Percentiles rank a stretch among this genome's conserved stretches.
Conservation (phyloP, 768 basidiomycete genomes). For the Tricholomella constricta region DNA sequence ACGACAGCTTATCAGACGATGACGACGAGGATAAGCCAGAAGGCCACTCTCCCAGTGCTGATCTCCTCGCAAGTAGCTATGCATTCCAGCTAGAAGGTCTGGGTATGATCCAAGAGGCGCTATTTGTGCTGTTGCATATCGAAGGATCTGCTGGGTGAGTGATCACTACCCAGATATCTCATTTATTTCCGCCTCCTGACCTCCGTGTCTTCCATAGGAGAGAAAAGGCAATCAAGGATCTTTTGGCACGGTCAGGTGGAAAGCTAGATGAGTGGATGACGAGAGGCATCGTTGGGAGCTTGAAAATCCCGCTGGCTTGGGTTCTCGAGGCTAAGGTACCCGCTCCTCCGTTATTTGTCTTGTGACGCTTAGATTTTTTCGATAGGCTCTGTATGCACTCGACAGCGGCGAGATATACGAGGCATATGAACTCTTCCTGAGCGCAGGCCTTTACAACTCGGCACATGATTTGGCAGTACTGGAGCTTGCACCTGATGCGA, state of each 20-base stretch:
- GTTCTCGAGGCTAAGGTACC: slow-evolving; percentile 85
- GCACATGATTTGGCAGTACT: slow-evolving; percentile 85
- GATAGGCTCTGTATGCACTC: slow-evolving; percentile 67
- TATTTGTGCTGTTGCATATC: slow-evolving; percentile 88
- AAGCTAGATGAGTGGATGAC: slow-evolving; percentile 73
- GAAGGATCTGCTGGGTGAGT: slow-evolving; percentile 79
- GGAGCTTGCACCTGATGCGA: slow-evolving; percentile 87
- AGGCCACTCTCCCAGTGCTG: slow-evolving; percentile 84
- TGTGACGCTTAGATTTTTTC: slow-evolving; percentile 1
- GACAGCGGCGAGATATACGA: slow-evolving; percentile 62
- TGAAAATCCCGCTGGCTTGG: slow-evolving; percentile 85
- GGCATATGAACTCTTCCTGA: slow-evolving; percentile 77
- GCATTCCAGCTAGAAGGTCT: slow-evolving; percentile 83
- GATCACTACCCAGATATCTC: slow-evolving; percentile 32
- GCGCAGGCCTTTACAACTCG: slow-evolving; percentile 66
- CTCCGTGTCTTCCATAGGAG: slow-evolving; percentile 50
- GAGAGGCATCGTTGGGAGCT: slow-evolving; percentile 68
- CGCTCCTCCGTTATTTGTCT: neutral
- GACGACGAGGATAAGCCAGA: slow-evolving; percentile 52
- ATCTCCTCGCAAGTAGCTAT: slow-evolving; percentile 80
- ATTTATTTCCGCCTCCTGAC: slow-evolving; percentile 9
- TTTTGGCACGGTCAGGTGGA: slow-evolving; percentile 70
- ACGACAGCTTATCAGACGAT: slow-evolving; percentile 25
- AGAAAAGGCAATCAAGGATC: slow-evolving; percentile 77
- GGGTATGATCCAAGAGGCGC: slow-evolving; percentile 82